Percentiles rank a stretch among this genome's conserved stretches.
phyloP scores from a whole-genome alignment of 306 rosid species.

The Inga leiocalycina region DNA sequence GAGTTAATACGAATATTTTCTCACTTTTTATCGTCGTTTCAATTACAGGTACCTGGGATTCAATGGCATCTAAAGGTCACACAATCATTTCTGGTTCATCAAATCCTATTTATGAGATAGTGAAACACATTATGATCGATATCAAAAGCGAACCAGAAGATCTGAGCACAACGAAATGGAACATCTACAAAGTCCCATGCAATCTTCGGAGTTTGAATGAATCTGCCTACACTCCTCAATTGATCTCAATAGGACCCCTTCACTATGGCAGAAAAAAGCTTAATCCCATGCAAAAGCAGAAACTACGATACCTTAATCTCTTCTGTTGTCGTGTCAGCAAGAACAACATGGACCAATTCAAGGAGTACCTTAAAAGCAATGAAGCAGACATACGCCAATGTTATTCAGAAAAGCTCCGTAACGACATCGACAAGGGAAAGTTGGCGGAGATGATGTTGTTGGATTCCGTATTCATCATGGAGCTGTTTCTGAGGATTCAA shows the following conservation, averaged over 20 bases:
- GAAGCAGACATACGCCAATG: background rate
- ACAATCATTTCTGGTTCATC: background rate
- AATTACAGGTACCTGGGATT: background rate
- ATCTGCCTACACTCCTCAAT: background rate
- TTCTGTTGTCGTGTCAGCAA: constrained; percentile 28
- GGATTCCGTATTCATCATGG: no score
- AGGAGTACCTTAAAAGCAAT: background rate
- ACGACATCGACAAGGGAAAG: background rate
- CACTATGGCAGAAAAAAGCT: constrained; percentile 28
- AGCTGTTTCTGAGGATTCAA: background rate
- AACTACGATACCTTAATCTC: constrained; percentile 28
- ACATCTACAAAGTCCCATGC: constrained; percentile 49
- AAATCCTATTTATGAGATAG: constrained; percentile 12
- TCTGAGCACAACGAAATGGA: constrained; percentile 8
- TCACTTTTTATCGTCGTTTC: background rate
- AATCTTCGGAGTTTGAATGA: constrained; percentile 44
- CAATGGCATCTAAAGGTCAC: background rate
- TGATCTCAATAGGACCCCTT: constrained; percentile 44
- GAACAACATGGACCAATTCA: background rate
- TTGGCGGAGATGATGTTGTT: constrained; percentile 4
- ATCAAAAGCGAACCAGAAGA: constrained; percentile 12
- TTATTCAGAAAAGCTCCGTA: background rate
- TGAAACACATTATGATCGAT: constrained; percentile 29
- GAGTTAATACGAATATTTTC: background rate
- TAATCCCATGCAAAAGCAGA: constrained; percentile 20